Percentiles rank a stretch among this genome's conserved stretches.
Evolutionary conservation across 352 stramenopile genomes (phyloP).

Genomic region (Pythium oligandrum): DNA sequence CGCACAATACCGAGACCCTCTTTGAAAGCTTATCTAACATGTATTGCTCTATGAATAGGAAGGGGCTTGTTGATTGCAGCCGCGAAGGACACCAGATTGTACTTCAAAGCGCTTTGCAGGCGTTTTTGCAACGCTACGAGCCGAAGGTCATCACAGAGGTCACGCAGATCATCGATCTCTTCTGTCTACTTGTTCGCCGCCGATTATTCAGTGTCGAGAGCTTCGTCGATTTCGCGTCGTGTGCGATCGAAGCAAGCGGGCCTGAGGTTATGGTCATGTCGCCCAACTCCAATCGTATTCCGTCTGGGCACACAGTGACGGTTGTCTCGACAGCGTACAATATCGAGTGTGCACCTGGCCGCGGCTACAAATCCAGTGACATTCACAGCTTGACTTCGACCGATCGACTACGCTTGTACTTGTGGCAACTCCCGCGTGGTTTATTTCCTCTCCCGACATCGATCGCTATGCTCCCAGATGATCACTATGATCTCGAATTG

Average conservation of each 20-base stretch:
- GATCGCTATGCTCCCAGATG: slow-evolving; percentile 52
- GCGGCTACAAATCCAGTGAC: slow-evolving; percentile 80
- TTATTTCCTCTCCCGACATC: slow-evolving; percentile 62
- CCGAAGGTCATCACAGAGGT: slow-evolving; percentile 74
- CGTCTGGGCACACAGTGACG: slow-evolving; percentile 15
- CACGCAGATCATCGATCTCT: slow-evolving; percentile 77
- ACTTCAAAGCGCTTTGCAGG: slow-evolving; percentile 69
- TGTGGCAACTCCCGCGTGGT: slow-evolving; percentile 80
- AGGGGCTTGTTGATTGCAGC: slow-evolving; percentile 33
- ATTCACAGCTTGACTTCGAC: slow-evolving; percentile 57
- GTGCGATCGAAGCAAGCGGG: slow-evolving; percentile 35
- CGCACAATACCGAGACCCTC: no score
- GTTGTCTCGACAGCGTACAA: slow-evolving; percentile 81
- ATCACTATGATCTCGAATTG: slow-evolving; percentile 63
- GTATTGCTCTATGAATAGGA: slow-evolving; percentile 19
- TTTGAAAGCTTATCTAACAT: neutral
- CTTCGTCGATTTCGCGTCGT: slow-evolving; percentile 69
- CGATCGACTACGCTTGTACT: slow-evolving; percentile 70
- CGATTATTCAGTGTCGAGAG: slow-evolving; percentile 64
- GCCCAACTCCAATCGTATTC: slow-evolving; percentile 12
- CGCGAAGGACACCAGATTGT: slow-evolving; percentile 59
- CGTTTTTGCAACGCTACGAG: slow-evolving; percentile 71
- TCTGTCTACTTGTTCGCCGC: slow-evolving; percentile 71
- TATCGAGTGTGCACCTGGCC: slow-evolving; percentile 78
- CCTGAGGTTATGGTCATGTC: slow-evolving; percentile 16